Conservation (phyloP, 768 basidiomycete genomes). For the Coprinellus micaceus region DNA sequence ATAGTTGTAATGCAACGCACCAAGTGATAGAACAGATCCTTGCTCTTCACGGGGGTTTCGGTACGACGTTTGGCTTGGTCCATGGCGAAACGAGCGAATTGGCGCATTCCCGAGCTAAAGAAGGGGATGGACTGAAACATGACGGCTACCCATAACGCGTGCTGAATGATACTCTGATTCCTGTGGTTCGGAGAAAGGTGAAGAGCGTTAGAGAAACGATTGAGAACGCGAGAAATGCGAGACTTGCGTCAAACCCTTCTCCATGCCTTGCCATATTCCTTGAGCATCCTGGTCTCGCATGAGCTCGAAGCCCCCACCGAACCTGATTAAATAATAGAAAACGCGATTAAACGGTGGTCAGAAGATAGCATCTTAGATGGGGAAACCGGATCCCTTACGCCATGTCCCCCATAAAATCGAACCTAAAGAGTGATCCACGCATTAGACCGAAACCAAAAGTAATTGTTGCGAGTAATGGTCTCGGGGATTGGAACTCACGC, state of each 20-base stretch:
- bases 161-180: constrained; percentile 12
- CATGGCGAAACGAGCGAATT: constrained; percentile 9
- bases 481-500: constrained; percentile 24
- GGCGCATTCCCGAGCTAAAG: constrained; percentile 2
- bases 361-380: not conserved
- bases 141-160: constrained; percentile 14
- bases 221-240: not conserved
- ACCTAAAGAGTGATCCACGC: constrained; percentile 17
- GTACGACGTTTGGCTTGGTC: constrained; percentile 20
- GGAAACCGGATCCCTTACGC: constrained; percentile 23
- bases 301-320: constrained; percentile 28
- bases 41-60: constrained; percentile 12
- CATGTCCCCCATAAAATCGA: constrained; percentile 38
- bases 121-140: constrained; percentile 6
- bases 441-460: not conserved
- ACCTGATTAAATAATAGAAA: constrained; percentile 17
- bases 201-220: not conserved
- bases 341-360: not conserved
- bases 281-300: constrained; percentile 30
- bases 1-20: constrained; percentile 16
- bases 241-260: constrained; percentile 23
- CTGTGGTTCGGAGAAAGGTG: not conserved
- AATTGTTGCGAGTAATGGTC: not conserved
- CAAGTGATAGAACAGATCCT: constrained; percentile 29
- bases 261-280: constrained; percentile 23